Evolutionary conservation across 768 basidiomycete genomes (phyloP), one percentile per base, ranked within the genome.

Genomic region (Gyrodon lividus): DNA sequence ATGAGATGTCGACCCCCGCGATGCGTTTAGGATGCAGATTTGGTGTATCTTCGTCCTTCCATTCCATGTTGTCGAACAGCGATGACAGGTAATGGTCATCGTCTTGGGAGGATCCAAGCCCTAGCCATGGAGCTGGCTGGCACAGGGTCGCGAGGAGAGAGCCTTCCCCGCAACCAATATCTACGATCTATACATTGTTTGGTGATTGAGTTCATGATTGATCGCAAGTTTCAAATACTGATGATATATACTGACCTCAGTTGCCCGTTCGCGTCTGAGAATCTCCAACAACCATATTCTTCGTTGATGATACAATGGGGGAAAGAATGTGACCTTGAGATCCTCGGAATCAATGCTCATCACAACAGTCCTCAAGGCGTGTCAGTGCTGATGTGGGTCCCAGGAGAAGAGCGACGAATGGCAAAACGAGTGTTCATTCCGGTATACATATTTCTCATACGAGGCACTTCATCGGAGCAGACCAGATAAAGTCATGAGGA

Each of bases 151-250:
- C 66, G 13, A 94, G 79, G 7, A 94, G 76, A 34, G 83, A 74
- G 19, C 92, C 92, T 67, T 89, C 83, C 35, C 92, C 92, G 59
- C 92, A 95, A 4, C 92, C 92, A 23, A 92, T 73, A 59, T 95
- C 92, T 43, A 92, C 72, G 6, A 93, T 76, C 89, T 92, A 51
- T 19, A 22, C 10, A 20, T 24, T 23, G 45, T 40, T 55, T 45
- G 43, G 40, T 45, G 22, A 33, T 31, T 17, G 19, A 31, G 14
- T 8, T 12, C 20, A 26, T 24, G 33, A 31, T 41, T 23, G 30
- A 26, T 54, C 37, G 13, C 10, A 6, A 24, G 23, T 20, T 35
- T 16, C 10, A 20, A 30, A n/a, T 38, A 14, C 17, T 6, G 22
- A 10, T 6, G 17, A 5, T 28, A 24, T 30, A 35, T 5, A 63